phyloP scores from a whole-genome alignment of 1,284 basidiomycete species.

The Pseudozyma sp. region DNA sequence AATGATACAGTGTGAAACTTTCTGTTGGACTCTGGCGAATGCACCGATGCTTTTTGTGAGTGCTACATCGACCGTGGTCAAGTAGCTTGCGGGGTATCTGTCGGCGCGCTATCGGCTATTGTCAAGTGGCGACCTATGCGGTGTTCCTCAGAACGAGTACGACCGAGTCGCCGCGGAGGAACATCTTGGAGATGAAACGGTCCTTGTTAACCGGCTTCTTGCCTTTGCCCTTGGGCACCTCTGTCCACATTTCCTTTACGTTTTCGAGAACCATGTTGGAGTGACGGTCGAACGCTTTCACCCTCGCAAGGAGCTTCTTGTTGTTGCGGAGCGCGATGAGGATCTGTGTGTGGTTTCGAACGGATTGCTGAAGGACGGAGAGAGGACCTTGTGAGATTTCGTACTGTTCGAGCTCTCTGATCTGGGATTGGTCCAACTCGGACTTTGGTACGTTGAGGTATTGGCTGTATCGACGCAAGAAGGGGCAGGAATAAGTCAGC shows the following conservation, averaged over 20 bases:
- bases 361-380: slow-evolving; percentile 97
- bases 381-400: slow-evolving; percentile 77
- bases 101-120: neutral
- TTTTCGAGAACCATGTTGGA: slow-evolving; percentile 85
- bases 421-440: slow-evolving; percentile 95
- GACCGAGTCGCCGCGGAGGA: slow-evolving; percentile 71
- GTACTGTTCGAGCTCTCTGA: slow-evolving; percentile 83
- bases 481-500: neutral
- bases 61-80: neutral
- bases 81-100: slow-evolving; percentile 8
- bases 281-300: slow-evolving; percentile 99
- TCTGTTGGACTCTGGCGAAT: neutral
- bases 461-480: slow-evolving; percentile 75
- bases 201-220: slow-evolving; percentile 94
- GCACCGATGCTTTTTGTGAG: neutral
- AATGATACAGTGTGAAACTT: slow-evolving; percentile 21
- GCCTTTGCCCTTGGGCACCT: slow-evolving; percentile 95
- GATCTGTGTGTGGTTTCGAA: slow-evolving; percentile 97
- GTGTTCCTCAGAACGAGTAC: slow-evolving; percentile 59
- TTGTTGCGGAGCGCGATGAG: slow-evolving; percentile 97
- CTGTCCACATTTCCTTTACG: slow-evolving; percentile 89
- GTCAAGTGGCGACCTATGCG: slow-evolving; percentile 8
- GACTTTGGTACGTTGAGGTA: slow-evolving; percentile 96
- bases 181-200: slow-evolving; percentile 99
- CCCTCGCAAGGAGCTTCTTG: slow-evolving; percentile 95